Base-by-base conservation (phyloP, 768 basidiomycete genomes). In the Russula brevipes region DNA sequence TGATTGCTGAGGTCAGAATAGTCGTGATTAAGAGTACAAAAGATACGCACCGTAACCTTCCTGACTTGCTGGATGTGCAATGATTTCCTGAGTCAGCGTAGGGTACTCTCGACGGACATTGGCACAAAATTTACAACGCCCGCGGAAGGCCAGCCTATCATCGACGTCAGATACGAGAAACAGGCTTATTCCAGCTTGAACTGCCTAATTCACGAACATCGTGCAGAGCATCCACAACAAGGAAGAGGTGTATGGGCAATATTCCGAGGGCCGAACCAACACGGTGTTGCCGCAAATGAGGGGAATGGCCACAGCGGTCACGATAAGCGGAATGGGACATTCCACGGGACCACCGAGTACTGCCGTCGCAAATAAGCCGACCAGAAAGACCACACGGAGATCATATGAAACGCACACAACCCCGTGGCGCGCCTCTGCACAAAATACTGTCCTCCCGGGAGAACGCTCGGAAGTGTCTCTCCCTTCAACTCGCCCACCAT, bases 81-180 rank as follows among this genome's bases (percentile, higher is more conserved):
- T 85, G 24, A 85, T 77, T 69, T 82, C 76, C 0, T 81, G 74
- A 0, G 79, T 79, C 39, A 80, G 69, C 1, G 69, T 66, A 2
- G 84, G 0, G 80, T 75, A 49, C 71, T 74, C 45, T 80, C 76
- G 16, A 72, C 69, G 5, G 80, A 77, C 64, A 80, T 78, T 6
- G 80, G 77, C 16, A 87, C 67, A 67, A 79, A 80, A 66, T 87
- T 85, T 6, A 87, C 67, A 7, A 84, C 85, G 6, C 85, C 85
- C 16, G 74, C 70, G 5, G 86, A 1, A 89, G 71, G 1, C 86
- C 85, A 0, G 85, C 86, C 70, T 79, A 30, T n/a, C n/a, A 10
- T 9, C 7, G 2, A 31, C 14, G 33, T 45, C 17, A 59, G 44
- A 36, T 4, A 41, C 10, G 19, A 30, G n/a, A 14, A 58, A 12